Percentiles rank a stretch among this genome's conserved stretches.
phyloP scores from a whole-genome alignment of 495 filamentous ascomycete species.

The Penicillium argentinense region DNA sequence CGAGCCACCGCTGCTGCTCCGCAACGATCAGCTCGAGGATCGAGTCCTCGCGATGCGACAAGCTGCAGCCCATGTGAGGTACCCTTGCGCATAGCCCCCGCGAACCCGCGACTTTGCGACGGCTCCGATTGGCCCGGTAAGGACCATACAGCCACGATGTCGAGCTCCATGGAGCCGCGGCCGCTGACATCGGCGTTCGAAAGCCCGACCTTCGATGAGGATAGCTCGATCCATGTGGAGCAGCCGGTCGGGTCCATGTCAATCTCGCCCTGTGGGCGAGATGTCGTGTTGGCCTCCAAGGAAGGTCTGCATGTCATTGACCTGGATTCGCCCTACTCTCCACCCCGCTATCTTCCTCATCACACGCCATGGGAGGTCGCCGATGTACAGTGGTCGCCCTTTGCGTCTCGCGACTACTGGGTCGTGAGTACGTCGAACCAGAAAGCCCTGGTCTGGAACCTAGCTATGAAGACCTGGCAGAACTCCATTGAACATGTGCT shows the following conservation, averaged over 20 bases:
- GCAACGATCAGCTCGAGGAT: too few species aligned
- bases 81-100: background rate
- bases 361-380: constrained; percentile 92
- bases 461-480: constrained; percentile 70
- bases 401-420: constrained; percentile 86
- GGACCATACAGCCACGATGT: constrained; percentile 33
- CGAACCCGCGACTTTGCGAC: constrained; percentile 3
- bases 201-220: constrained; percentile 82
- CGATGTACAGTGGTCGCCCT: constrained; percentile 98
- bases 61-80: background rate
- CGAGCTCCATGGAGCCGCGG: constrained; percentile 39
- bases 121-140: constrained; percentile 9
- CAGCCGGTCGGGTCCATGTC: constrained; percentile 74
- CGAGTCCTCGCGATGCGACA: constrained; percentile 4
- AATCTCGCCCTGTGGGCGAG: constrained; percentile 89
- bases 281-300: constrained; percentile 86
- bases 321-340: constrained; percentile 86
- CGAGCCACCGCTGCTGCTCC: too few species aligned
- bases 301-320: constrained; percentile 91
- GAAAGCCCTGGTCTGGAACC: constrained; percentile 93
- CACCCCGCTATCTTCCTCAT: constrained; percentile 82
- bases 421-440: constrained; percentile 93
- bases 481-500: constrained; percentile 87
- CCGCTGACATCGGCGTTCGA: constrained; percentile 68
- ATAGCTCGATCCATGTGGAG: constrained; percentile 81